Base-by-base conservation (phyloP, 495 filamentous ascomycete species). In the Aspergillus funiculosus region DNA sequence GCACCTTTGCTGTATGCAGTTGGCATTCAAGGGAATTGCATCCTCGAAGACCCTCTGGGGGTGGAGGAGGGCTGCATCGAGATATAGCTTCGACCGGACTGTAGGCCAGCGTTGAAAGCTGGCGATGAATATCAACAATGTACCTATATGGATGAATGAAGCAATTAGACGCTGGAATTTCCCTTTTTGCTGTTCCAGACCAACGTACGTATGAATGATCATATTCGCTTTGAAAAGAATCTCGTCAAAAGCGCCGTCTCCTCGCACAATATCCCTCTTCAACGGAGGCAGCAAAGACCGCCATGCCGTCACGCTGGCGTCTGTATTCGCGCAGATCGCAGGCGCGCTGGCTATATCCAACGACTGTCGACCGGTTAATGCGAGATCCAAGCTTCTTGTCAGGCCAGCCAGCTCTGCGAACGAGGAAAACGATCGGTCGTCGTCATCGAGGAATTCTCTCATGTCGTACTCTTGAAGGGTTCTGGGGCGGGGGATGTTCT, bases 161-260 rank as follows among this genome's bases (percentile, higher is more conserved):
- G 13, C 2, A 9, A 5, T 0, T 5, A 9, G 1, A 19, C 4
- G 9, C 3, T 29, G 10, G 13, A 14, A 6, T n/a, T n/a, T n/a
- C n/a, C n/a, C n/a, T n/a, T n/a, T n/a, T n/a, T n/a, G n/a, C n/a
- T n/a, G n/a, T n/a, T n/a, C n/a, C n/a, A 6, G 1, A 13, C 13
- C 11, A 1, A 25, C 37, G 20, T 22, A 57, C 50, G 54, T 53
- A 22, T 53, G 46, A 30, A 57, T 53, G 15, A 57, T 50, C 13
- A 57, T 53, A 8, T 50, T 41, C 1, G 54, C 54, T 10, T 57
- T 57, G 35, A 57, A 57, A 20, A 57, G 52, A 7, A 57, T 43
- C 30, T 57, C 54, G 25, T 57, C 54, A 7, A 57, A 39, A 6
- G 50, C 40, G 5, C 54, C 54, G 25, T 57, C 47, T 2, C 18